phyloP scores from a whole-genome alignment of 768 basidiomycete genomes.

The Mrakia frigida region DNA sequence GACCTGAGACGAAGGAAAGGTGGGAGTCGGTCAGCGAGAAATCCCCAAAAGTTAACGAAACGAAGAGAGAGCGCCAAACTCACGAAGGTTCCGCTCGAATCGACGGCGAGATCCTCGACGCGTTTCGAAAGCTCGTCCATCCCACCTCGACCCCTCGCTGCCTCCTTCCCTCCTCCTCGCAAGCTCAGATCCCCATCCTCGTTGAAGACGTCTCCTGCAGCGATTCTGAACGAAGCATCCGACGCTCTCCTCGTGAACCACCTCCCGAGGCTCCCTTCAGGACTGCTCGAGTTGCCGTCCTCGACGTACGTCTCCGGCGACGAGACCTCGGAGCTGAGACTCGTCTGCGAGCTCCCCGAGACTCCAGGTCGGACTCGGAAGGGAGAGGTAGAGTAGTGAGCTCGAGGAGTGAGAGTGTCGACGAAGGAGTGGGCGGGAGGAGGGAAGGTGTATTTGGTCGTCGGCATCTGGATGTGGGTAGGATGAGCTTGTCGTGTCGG shows the following conservation, averaged over 20 bases:
- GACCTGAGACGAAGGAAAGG: not conserved
- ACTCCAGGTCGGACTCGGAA: constrained; percentile 5
- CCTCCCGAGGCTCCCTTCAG: not conserved
- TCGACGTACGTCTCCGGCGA: constrained; percentile 8
- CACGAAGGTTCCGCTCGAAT: constrained; percentile 1
- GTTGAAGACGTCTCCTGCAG: not conserved
- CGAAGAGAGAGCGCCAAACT: not conserved
- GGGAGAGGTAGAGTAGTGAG: constrained; percentile 20
- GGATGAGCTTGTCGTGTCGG: not conserved
- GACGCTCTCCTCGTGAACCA: not conserved
- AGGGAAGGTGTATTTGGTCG: not conserved
- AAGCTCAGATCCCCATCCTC: not conserved
- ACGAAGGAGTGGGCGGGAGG: constrained; percentile 21
- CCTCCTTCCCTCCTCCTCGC: not conserved
- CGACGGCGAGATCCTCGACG: not conserved
- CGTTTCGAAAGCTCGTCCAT: not conserved
- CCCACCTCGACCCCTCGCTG: not conserved
- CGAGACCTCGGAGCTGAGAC: not conserved
- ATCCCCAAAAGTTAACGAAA: not conserved
- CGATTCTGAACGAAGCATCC: not conserved
- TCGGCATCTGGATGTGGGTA: constrained; percentile 9
- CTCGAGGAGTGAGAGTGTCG: constrained; percentile 25
- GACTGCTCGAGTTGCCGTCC: not conserved
- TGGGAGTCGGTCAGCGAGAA: not conserved
- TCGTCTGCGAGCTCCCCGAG: not conserved